Percentiles rank a stretch among this genome's conserved stretches.
Evolutionary conservation across 176 grass and related monocot genomes (phyloP).

Genomic region (Aegilops tauschii): DNA sequence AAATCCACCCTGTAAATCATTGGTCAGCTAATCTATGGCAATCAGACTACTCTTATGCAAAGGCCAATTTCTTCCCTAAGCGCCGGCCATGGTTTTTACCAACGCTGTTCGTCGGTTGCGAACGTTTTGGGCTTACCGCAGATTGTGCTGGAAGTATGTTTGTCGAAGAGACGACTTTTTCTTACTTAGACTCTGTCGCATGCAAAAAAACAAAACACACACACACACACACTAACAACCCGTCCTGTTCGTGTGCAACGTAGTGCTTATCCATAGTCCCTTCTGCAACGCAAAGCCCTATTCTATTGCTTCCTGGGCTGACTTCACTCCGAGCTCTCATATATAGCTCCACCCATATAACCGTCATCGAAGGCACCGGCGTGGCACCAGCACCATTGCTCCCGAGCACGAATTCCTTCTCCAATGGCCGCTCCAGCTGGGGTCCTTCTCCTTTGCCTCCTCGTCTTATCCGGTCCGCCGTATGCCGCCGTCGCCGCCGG

Average conservation of each 20-base stretch:
- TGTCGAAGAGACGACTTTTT: too few relatives aligned
- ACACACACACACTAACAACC: not conserved
- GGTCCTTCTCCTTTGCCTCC: not conserved
- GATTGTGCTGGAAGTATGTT: too few relatives aligned
- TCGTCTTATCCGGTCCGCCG: not conserved
- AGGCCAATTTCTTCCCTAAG: too few relatives aligned
- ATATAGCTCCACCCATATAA: conserved; percentile 8
- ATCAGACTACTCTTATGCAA: too few relatives aligned
- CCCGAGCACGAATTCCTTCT: not conserved
- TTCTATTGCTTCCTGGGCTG: not conserved
- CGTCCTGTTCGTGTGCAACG: not conserved
- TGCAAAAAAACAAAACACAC: too few relatives aligned
- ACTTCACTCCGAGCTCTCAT: not conserved
- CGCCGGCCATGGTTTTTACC: too few relatives aligned
- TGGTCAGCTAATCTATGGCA: too few relatives aligned
- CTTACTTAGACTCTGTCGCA: too few relatives aligned
- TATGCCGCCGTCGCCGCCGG: not conserved
- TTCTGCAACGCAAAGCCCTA: not conserved
- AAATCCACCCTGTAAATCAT: too few relatives aligned
- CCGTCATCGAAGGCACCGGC: not conserved
- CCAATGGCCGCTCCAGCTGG: not conserved
- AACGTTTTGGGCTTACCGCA: too few relatives aligned
- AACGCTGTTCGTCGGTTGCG: too few relatives aligned
- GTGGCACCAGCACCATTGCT: too few relatives aligned
- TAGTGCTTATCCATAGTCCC: not conserved